Conservation (phyloP, 2,329 filamentous ascomycete species). For the Colletotrichum sp. region DNA sequence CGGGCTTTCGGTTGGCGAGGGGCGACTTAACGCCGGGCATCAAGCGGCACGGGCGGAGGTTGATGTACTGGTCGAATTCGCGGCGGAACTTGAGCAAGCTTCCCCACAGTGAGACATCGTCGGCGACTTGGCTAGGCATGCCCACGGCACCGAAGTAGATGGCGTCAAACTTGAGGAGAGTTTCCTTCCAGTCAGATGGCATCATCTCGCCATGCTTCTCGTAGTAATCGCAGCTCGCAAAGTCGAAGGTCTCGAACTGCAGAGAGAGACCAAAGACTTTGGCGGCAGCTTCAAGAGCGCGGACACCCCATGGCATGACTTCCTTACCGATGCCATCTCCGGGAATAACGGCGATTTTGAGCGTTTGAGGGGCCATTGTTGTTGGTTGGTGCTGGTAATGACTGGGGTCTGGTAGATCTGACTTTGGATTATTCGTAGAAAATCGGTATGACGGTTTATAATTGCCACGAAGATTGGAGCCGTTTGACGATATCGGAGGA, state of each 20-base stretch:
- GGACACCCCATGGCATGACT: slow-evolving; percentile 50
- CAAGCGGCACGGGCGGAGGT: slow-evolving; percentile 67
- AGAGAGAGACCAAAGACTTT: slow-evolving; percentile 56
- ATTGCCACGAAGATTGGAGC: neutral
- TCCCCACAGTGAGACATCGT: slow-evolving; percentile 70
- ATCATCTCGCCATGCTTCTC: slow-evolving; percentile 48
- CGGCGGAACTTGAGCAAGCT: slow-evolving; percentile 69
- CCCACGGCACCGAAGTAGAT: slow-evolving; percentile 71
- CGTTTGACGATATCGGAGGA: neutral
- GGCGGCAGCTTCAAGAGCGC: slow-evolving; percentile 42
- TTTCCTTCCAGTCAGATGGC: slow-evolving; percentile 39
- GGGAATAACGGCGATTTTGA: slow-evolving; percentile 65
- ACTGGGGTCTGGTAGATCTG: neutral
- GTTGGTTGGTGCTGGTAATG: neutral
- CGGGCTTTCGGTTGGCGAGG: slow-evolving; percentile 52
- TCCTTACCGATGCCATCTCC: slow-evolving; percentile 75
- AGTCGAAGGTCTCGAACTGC: slow-evolving; percentile 66
- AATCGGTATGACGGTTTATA: neutral
- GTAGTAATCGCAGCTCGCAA: slow-evolving; percentile 64
- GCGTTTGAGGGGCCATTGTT: slow-evolving; percentile 1
- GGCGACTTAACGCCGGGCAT: slow-evolving; percentile 65
- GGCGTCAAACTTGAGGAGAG: slow-evolving; percentile 52
- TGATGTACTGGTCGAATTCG: slow-evolving; percentile 69
- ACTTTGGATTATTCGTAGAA: neutral
- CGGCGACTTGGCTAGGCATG: slow-evolving; percentile 61